Conservation (phyloP, 2,329 filamentous ascomycete genomes). For the Paraphoma sp. region DNA sequence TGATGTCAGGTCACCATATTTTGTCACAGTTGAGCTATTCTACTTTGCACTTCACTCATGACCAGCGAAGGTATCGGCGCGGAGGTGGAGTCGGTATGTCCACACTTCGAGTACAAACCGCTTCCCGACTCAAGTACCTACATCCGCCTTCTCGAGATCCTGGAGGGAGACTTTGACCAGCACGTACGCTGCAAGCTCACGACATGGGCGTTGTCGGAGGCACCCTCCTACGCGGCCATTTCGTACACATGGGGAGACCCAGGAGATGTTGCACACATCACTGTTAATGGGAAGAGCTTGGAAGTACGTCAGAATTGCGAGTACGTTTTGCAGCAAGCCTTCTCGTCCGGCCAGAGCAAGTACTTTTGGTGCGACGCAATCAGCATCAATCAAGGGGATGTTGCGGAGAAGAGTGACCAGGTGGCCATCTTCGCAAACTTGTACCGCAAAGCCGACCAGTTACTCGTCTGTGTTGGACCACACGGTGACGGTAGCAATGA, state of each 20-base stretch:
- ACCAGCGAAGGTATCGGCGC: too few relatives aligned
- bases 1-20: too few relatives aligned
- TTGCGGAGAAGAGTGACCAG: neutral
- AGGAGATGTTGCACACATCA: neutral
- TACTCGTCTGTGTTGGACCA: neutral
- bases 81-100: too few relatives aligned
- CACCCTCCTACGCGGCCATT: neutral
- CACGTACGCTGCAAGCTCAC: neutral
- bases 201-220: neutral
- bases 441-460: neutral
- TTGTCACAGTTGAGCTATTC: too few relatives aligned
- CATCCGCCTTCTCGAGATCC: neutral
- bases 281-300: neutral
- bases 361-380: neutral
- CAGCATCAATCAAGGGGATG: neutral
- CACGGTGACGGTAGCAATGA: neutral
- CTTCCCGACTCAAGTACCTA: neutral
- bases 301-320: neutral
- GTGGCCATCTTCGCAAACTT: neutral
- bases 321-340: neutral
- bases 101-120: neutral
- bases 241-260: slow-evolving; percentile 1
- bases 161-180: neutral
- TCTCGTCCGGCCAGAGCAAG: too few relatives aligned
- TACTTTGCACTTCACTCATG: too few relatives aligned